phyloP scores from a whole-genome alignment of 202 grass and related monocot genomes.

The Setaria italica region DNA sequence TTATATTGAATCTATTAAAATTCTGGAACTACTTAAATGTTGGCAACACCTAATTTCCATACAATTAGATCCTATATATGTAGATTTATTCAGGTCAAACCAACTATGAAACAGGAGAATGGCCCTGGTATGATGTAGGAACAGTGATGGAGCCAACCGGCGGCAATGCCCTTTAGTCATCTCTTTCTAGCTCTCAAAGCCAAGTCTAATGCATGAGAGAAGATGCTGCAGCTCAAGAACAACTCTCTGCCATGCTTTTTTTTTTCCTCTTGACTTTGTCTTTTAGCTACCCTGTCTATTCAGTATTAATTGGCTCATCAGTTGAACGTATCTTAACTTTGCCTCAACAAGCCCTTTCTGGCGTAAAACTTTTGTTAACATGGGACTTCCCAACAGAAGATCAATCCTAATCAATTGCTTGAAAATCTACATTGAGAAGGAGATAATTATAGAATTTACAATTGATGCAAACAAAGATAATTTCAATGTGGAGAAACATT shows the following conservation, averaged over 20 bases:
- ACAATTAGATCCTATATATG: background rate
- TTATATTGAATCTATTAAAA: background rate
- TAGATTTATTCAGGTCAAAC: constrained; percentile 18
- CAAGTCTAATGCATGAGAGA: background rate
- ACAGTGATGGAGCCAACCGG: background rate
- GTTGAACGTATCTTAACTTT: background rate
- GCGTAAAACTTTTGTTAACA: background rate
- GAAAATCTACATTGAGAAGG: background rate
- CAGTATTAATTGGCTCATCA: background rate
- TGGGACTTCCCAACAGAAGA: background rate
- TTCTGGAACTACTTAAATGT: background rate
- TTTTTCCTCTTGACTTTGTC: background rate
- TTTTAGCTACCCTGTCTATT: background rate
- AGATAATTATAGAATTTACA: background rate
- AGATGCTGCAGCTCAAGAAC: background rate
- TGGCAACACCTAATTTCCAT: background rate
- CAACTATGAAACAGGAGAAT: constrained; percentile 4
- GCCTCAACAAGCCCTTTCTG: background rate
- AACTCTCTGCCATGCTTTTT: background rate
- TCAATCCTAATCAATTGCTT: background rate
- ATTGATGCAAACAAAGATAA: background rate
- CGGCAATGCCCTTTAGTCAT: background rate
- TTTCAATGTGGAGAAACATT: background rate
- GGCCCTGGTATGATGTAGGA: background rate
- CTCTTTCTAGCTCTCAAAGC: background rate